phyloP scores from a whole-genome alignment of 805 yeast genomes.

The Barnettozyma vustinii region DNA sequence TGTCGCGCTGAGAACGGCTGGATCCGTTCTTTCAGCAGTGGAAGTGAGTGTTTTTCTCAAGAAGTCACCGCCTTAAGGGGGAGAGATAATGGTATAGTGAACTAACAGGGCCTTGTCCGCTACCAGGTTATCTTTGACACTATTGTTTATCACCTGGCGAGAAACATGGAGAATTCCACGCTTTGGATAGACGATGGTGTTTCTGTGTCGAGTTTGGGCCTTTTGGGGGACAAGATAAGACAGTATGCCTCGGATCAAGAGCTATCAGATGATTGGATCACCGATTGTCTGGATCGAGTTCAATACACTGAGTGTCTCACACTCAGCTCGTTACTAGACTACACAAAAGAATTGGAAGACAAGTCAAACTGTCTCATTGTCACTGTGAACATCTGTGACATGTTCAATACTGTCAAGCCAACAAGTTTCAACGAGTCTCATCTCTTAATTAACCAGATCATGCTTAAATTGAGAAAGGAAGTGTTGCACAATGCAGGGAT shows the following conservation, averaged over 20 bases:
- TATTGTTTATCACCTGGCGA: not conserved
- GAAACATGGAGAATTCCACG: not conserved
- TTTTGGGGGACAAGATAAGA: not conserved
- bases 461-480: not conserved
- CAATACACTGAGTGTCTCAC: slow-evolving; percentile 3
- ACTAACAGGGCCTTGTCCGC: not conserved
- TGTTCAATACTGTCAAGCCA: slow-evolving; percentile 1
- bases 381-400: not conserved
- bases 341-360: not conserved
- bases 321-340: not conserved
- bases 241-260: not conserved
- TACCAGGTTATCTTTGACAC: slow-evolving; percentile 1
- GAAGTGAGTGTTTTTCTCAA: not conserved
- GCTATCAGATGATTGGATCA: not conserved
- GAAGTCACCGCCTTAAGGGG: not conserved
- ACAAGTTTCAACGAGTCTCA: not conserved
- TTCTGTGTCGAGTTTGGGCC: not conserved
- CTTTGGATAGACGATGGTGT: slow-evolving; percentile 6
- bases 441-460: not conserved
- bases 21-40: not conserved
- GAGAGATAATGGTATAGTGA: not conserved
- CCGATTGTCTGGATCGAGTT: not conserved
- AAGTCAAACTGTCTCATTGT: not conserved
- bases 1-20: not conserved
- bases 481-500: not conserved